Evolutionary conservation across 1,139 yeast species (phyloP), one percentile per base, ranked within the genome.

Genomic region (Torulaspora globosa): DNA sequence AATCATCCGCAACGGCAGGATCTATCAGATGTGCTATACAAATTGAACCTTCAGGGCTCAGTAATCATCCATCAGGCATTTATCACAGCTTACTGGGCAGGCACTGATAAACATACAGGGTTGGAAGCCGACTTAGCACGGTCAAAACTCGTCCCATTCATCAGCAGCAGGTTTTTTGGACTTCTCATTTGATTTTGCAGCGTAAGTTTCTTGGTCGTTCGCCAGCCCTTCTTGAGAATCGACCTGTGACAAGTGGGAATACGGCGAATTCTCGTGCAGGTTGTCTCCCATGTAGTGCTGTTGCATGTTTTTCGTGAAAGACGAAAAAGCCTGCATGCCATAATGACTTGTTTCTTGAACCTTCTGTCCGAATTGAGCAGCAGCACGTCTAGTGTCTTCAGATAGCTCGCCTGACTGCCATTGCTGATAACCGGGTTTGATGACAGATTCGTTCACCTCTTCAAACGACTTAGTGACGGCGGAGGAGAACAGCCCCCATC

Each of bases 291-390:
- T 38, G 32, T 61, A 60, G 47, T 62, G 66, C 15, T 62, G 59
- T 46, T 63, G 63, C 44, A 63, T 45, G 46, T 73, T 79, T 43
- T 73, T 68, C 6, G 90, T 82, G 59, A 83, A 80, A 21, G 72
- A 72, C 55, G 76, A 79, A 67, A 82, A 81, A 9, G 84, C 82
- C 57, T 82, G 79, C 52, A 72, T 75, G 3, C 84, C 84, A 58
- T 80, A 82, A 53, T 75, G 77, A 31, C 95, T 88, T 1, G 97
- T 88, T 59, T 88, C 95, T 63, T 85, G 95, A 74, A 90, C 85
- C 62, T 81, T 87, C 65, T 86, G 95, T 39, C 97, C 97, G 71
- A 90, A 92, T 70, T 92, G 97, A 49, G 89, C 84, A 79, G 94
- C 86, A 23, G 97, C 98, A 59, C 87, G 78, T 55, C 78, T 81